Evolutionary conservation across 1,139 yeast species (phyloP), one percentile per base, ranked within the genome.

Genomic region (Kodamaea arcana): DNA sequence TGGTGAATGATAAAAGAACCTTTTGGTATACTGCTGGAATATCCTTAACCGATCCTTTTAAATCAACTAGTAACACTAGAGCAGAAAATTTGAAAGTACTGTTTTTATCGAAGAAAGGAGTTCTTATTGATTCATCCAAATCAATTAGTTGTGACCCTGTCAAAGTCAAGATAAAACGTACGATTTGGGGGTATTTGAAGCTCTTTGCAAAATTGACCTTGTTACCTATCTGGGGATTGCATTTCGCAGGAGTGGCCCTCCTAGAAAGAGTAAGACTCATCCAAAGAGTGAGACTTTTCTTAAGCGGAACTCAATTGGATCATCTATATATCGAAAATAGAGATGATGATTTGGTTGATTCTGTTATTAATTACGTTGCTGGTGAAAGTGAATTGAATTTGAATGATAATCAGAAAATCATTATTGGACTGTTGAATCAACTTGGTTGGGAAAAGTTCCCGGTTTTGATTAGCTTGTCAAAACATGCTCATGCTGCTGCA

Each of bases 21-120:
- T 74, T 84, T 21, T 86, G 86, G 81, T 85, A 83, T 70, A 85
- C 95, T 0, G 69, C 94, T 0, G 83, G 84, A 2, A 82, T 83
- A 22, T 74, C 83, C 2, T 51, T 62, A 9, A 60, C 62, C 15
- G 94, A 86, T 50, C 94, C 94, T 1, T 84, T 72, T 50, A 48
- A 59, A 29, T 62, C 70, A 7, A 54, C 65, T 60, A 49, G 62
- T 29, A 65, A 66, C 40, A 62, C 62, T 31, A 54, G 59, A 34
- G 56, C 69, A 15, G 62, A 65, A 23, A 62, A 65, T 8, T 61
- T 70, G 31, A 50, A 55, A 9, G 64, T 80, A 16, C 65, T 68
- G 9, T 79, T 65, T 43, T 48, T 78, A 1, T 54, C 61, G 1
- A 72, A 72, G 7, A 75, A 55, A 29, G 81, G 83, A 1, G 65